Base-by-base conservation (phyloP, 228 moss, liverwort and hornwort genomes). In the Sphagnum magellanicum region DNA sequence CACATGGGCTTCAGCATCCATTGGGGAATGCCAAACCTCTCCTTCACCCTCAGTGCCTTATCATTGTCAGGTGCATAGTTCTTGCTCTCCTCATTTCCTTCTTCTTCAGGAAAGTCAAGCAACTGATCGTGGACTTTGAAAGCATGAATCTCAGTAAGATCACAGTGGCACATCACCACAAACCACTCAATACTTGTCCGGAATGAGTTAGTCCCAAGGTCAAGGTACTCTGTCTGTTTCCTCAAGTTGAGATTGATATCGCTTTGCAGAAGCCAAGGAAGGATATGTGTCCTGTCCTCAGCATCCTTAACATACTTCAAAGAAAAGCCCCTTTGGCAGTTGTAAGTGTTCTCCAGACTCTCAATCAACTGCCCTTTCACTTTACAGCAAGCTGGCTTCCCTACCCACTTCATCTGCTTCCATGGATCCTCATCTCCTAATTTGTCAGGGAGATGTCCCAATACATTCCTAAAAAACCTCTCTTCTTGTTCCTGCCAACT, bases 331-430 rank as follows among this genome's bases (percentile, higher is more conserved):
- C 93, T 79, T 0, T 89, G 78, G 50, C 75, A 93, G 66, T 93
- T 93, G 72, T 93, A 65, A 46, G 12, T 5, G 5, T 74, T 80
- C 46, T 91, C 93, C 74, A 90, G 58, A 48, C 78, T 73, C 59
- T 93, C 93, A 15, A 93, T 93, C 47, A 89, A 68, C 0, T 90
- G 89, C 13, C 93, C 90, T 17, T 90, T 93, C 6, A 93, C 93
- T 72, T 52, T 80, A 16, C 93, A 93, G 51, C 81, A 65, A 0
- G 90, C 88, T 0, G 90, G 90, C 4, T 84, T 76, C 16, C 90
- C 84, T 0, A 82, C 77, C 93, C 90, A 93, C 73, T 93, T 93
- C 79, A 93, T 81, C 79, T 93, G 91, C 59, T 63, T 74, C 95
- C 95, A 95, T 6, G 95, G 84, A 50, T 87, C 81, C 49, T 76